A percentile compares a stretch with the other conserved stretches of the same genome.
Evolutionary conservation across 208 protist species (phyloP).

Genomic region (Lotmaria passim): DNA sequence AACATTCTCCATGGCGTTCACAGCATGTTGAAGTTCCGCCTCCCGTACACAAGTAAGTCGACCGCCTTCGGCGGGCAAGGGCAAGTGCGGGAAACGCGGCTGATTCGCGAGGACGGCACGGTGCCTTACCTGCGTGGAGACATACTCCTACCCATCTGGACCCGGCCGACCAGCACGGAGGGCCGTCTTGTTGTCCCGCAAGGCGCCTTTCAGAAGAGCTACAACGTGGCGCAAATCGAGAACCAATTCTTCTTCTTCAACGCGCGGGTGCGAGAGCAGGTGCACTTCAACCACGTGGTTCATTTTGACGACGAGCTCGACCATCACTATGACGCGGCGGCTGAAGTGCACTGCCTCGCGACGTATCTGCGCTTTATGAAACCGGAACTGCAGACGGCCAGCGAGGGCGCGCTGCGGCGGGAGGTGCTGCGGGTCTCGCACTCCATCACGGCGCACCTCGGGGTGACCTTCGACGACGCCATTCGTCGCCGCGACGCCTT

Average conservation of each 20-base stretch:
- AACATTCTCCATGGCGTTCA: slow-evolving; percentile 83
- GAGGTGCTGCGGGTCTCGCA: slow-evolving; percentile 67
- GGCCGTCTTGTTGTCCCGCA: slow-evolving; percentile 90
- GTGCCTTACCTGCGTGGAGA: slow-evolving; percentile 91
- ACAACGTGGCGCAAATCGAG: slow-evolving; percentile 84
- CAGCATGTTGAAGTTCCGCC: slow-evolving; percentile 96
- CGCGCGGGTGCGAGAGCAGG: slow-evolving; percentile 84
- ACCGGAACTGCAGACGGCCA: slow-evolving; percentile 46
- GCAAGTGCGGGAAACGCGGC: slow-evolving; percentile 34
- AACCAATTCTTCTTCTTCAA: slow-evolving; percentile 97
- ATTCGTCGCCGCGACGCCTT: slow-evolving; percentile 77
- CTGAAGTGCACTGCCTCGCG: slow-evolving; percentile 90
- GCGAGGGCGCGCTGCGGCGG: slow-evolving; percentile 38
- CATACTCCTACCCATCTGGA: slow-evolving; percentile 94
- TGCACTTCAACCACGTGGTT: slow-evolving; percentile 92
- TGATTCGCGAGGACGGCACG: slow-evolving; percentile 78
- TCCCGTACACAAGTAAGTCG: slow-evolving; percentile 91
- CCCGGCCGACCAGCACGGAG: slow-evolving; percentile 95
- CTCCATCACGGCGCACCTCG: slow-evolving; percentile 72
- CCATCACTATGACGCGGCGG: slow-evolving; percentile 94
- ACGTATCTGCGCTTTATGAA: slow-evolving; percentile 73
- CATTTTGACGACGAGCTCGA: slow-evolving; percentile 76
- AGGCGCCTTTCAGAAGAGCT: slow-evolving; percentile 65
- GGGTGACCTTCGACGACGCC: slow-evolving; percentile 74
- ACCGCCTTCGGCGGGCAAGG: slow-evolving; percentile 52